Evolutionary conservation across 306 rosid species (phyloP).

Genomic region (Ceratonia siliqua): DNA sequence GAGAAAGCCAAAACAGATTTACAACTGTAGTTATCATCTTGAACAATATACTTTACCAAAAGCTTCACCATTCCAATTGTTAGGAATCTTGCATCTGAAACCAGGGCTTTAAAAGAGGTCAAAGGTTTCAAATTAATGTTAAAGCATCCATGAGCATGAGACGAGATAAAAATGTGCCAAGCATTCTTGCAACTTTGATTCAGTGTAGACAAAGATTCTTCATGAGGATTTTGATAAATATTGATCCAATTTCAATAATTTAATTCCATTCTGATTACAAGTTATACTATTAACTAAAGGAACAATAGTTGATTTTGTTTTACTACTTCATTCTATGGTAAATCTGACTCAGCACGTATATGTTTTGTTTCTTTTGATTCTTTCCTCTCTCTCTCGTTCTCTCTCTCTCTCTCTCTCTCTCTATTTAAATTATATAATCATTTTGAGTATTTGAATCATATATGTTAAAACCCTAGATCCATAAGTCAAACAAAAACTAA

Average conservation of each 20-base stretch:
- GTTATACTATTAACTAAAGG: not conserved
- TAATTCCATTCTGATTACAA: conserved; percentile 22
- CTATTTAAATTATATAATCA: not conserved
- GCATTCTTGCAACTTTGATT: not conserved
- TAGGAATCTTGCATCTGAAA: conserved; percentile 9
- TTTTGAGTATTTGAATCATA: not conserved
- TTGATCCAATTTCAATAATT: conserved; percentile 12
- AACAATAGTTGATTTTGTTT: conserved; percentile 25
- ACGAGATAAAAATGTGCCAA: conserved; percentile 13
- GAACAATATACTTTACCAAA: conserved; percentile 11
- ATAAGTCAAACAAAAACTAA: not conserved
- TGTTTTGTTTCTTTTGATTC: not conserved
- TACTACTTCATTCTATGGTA: not conserved
- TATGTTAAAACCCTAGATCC: not conserved
- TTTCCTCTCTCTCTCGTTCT: not conserved
- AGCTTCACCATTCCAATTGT: not conserved
- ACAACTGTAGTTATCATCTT: not conserved
- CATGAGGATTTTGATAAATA: conserved; percentile 18
- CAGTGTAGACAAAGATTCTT: not conserved
- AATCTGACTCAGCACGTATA: conserved; percentile 21
- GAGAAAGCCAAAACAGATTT: not conserved
- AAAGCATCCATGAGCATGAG: conserved; percentile 19
- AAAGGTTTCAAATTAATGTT: not conserved
- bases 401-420: conserved; percentile 18
- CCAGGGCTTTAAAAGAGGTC: not conserved